Evolutionary conservation across 352 stramenopile species (phyloP), one percentile per base, ranked within the genome.

Genomic region (Phytopythium cucurbitacearum): DNA sequence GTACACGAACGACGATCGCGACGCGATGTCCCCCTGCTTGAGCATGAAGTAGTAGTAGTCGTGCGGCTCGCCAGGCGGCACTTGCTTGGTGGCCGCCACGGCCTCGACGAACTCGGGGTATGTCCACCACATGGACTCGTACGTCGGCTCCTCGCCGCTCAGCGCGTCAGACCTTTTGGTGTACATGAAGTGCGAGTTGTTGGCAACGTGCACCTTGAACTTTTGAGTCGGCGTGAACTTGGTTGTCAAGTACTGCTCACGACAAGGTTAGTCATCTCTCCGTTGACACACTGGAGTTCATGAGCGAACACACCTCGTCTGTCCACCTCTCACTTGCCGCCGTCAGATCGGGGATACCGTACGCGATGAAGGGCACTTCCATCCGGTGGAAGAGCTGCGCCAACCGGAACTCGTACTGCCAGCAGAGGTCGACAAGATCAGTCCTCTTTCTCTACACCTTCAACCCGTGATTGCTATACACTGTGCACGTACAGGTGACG

Each of bases 171-270:
- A 66, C 51, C 81, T 84, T 13, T 76, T 71, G 66, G 84, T 98
- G 66, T 97, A 98, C 90, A 99, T 97, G 60, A 98, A 98, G 62
- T 98, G 94, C 60, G 96, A 97, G 51, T 72, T 57, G 37, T 95
- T 96, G 8, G 79, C 62, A 7, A 81, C 74, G 42, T 94, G 69
- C n/a, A 88, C 71, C 34, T 77, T 79, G 60, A 82, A 88, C 4
- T 45, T n/a, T 47, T 74, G 54, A 1, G 62, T 56, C 10, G 61
- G 53, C 21, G 59, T 53, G 21, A 85, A 71, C 51, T 80, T 48
- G 46, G 76, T 53, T 15, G 70, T 77, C 46, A 80, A 40, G 41
- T 93, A 94, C 57, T 73, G 54, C 16, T 15, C 15, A 11, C 13
- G 40, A 13, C 5, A 36, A 28, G 34, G 34, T n/a, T 9, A 48